Conservation (phyloP, 176 grass and related monocot genomes). For the bread wheat (Triticum aestivum) region DNA sequence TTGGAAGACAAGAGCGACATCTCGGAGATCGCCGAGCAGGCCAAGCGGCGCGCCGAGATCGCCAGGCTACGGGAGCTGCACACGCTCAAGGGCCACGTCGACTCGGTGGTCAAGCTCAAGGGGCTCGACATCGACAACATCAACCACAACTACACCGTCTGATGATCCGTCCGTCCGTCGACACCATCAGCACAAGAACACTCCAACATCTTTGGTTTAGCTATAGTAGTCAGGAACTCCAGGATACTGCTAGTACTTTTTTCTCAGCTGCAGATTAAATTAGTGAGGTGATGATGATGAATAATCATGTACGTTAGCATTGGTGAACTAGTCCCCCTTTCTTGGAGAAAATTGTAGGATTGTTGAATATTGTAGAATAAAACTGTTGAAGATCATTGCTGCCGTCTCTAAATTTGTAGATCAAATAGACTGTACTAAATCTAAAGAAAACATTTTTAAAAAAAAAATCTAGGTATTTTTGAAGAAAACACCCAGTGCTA, state of each 20-base stretch:
- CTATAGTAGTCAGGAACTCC: neutral
- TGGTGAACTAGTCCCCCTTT: neutral
- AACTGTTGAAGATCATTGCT: neutral
- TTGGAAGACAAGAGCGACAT: conserved; percentile 48
- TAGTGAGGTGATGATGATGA: neutral
- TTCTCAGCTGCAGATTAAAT: neutral
- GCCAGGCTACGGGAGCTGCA: conserved; percentile 58
- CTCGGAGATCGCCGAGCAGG: conserved; percentile 82
- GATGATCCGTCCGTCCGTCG: neutral
- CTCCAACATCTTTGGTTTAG: neutral
- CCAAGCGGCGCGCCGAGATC: conserved; percentile 73
- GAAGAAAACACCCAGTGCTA: no score
- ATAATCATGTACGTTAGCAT: conserved; percentile 5
- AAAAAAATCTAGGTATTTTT: no score
- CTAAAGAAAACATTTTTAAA: no score
- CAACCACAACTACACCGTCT: conserved; percentile 56
- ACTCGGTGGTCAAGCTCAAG: conserved; percentile 60
- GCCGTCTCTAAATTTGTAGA: neutral
- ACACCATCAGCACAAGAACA: neutral
- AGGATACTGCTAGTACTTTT: neutral
- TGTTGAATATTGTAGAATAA: conserved; percentile 16
- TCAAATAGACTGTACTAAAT: no score
- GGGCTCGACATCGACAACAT: conserved; percentile 50
- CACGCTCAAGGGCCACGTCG: conserved; percentile 63
- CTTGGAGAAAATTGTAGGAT: neutral